Percentiles rank a stretch among this genome's conserved stretches.
phyloP scores from a whole-genome alignment of 2,329 filamentous ascomycete genomes.

The Exophiala bonariae region DNA sequence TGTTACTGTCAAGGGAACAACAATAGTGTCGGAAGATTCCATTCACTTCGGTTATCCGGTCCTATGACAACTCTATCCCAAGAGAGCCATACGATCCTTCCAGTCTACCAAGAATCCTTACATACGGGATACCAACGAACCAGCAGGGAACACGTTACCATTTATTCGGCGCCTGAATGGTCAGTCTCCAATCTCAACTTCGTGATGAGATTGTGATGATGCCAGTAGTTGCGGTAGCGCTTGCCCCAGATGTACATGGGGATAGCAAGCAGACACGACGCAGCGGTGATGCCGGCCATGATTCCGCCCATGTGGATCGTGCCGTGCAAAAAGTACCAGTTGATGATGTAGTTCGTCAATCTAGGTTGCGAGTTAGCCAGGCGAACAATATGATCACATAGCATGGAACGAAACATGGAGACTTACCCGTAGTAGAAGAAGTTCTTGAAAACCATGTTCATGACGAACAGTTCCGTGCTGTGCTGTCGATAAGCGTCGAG shows the following conservation, averaged over 20 bases:
- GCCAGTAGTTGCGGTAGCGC: slow-evolving; percentile 33
- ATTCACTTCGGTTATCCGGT: too few species aligned
- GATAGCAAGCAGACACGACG: slow-evolving; percentile 34
- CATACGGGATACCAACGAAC: too few species aligned
- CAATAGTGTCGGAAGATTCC: too few species aligned
- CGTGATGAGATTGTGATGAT: slow-evolving; percentile 16
- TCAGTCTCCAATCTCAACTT: slow-evolving; percentile 16
- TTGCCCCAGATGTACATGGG: slow-evolving; percentile 39
- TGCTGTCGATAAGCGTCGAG: slow-evolving; percentile 18
- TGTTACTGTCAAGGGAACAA: too few species aligned
- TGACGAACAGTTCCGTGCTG: slow-evolving; percentile 24
- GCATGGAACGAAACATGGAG: slow-evolving; percentile 24
- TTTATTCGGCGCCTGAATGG: slow-evolving; percentile 10
- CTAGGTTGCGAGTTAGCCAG: slow-evolving; percentile 26
- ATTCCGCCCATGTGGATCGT: slow-evolving; percentile 34
- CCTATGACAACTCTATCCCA: too few species aligned
- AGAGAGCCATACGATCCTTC: too few species aligned
- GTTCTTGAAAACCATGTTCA: slow-evolving; percentile 25
- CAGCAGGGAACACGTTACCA: too few species aligned
- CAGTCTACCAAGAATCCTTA: too few species aligned
- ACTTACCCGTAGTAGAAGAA: slow-evolving; percentile 26
- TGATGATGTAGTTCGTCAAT: slow-evolving; percentile 38
- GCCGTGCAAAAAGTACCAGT: slow-evolving; percentile 34
- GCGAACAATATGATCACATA: too few species aligned
- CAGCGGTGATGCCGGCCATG: slow-evolving; percentile 35